phyloP scores from a whole-genome alignment of 495 filamentous ascomycete species.

The Podospora pseudoanserina region DNA sequence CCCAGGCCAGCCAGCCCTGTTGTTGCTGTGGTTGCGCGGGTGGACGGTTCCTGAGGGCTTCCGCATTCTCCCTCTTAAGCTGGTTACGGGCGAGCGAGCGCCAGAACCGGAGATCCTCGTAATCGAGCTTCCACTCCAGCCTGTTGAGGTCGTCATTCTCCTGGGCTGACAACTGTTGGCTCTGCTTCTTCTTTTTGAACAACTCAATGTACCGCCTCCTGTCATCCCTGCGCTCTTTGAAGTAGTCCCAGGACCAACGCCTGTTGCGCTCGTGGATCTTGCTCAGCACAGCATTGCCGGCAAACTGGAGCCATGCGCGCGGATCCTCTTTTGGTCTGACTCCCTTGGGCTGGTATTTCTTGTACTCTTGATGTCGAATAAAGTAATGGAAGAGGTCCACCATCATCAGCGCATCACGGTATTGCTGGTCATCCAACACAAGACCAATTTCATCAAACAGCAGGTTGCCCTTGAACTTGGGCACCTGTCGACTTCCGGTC shows the following conservation, averaged over 20 bases:
- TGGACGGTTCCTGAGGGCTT: constrained; percentile 54
- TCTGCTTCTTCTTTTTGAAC: constrained; percentile 88
- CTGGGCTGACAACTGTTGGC: constrained; percentile 62
- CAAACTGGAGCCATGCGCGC: constrained; percentile 86
- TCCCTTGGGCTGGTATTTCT: constrained; percentile 82
- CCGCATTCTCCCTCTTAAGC: constrained; percentile 88
- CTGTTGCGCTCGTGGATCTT: constrained; percentile 92
- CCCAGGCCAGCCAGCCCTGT: constrained; percentile 84
- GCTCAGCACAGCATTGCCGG: constrained; percentile 77
- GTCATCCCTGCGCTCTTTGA: constrained; percentile 86
- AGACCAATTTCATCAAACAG: constrained; percentile 95
- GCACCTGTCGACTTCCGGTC: constrained; percentile 70
- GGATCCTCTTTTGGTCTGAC: constrained; percentile 84
- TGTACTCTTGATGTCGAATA: constrained; percentile 95
- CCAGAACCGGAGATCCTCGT: constrained; percentile 98
- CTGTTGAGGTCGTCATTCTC: constrained; percentile 69
- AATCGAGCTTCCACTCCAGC: constrained; percentile 82
- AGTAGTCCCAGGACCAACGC: constrained; percentile 91
- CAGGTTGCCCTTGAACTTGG: constrained; percentile 85
- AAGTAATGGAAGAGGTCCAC: constrained; percentile 98
- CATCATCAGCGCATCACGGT: constrained; percentile 95
- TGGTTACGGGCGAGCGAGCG: constrained; percentile 90
- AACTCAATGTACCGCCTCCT: constrained; percentile 83
- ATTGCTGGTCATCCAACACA: constrained; percentile 92
- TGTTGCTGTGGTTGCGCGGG: constrained; percentile 46